Conservation (phyloP, 2,329 filamentous ascomycete genomes). For the Paraphaeosphaeria minitans region DNA sequence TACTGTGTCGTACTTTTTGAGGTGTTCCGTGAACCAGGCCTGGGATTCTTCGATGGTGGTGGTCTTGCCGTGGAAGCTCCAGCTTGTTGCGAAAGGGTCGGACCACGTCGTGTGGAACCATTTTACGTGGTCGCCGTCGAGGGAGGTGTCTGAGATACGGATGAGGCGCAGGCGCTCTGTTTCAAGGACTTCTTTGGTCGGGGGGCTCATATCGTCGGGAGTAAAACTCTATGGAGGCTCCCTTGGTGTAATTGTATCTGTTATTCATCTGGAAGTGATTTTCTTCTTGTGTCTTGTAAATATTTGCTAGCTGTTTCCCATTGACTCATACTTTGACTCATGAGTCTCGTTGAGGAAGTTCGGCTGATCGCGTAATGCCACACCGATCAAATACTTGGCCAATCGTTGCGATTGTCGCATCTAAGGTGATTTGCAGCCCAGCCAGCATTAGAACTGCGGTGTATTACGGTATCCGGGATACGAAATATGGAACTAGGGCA, state of each 20-base stretch:
- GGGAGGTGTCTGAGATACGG: constrained; percentile 26
- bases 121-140: constrained; percentile 26
- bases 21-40: constrained; percentile 25
- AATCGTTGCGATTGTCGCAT: not conserved
- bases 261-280: not conserved
- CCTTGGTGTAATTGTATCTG: not conserved
- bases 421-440: not conserved
- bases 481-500: not conserved
- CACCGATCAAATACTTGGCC: not conserved
- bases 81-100: constrained; percentile 27
- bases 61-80: constrained; percentile 32
- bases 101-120: constrained; percentile 38
- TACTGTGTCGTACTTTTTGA: constrained; percentile 15
- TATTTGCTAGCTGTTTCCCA: not conserved
- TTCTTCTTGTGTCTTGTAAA: not conserved
- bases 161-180: constrained; percentile 33
- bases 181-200: constrained; percentile 10
- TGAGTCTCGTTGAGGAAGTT: not conserved
- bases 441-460: not conserved
- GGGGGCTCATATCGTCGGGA: not conserved
- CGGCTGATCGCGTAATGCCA: not conserved
- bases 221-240: not conserved
- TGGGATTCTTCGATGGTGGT: constrained; percentile 25
- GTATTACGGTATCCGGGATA: not conserved
- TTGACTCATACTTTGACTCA: constrained; percentile 5